phyloP scores from a whole-genome alignment of 2,329 filamentous ascomycete species.

The Bipolaris sorokiniana region DNA sequence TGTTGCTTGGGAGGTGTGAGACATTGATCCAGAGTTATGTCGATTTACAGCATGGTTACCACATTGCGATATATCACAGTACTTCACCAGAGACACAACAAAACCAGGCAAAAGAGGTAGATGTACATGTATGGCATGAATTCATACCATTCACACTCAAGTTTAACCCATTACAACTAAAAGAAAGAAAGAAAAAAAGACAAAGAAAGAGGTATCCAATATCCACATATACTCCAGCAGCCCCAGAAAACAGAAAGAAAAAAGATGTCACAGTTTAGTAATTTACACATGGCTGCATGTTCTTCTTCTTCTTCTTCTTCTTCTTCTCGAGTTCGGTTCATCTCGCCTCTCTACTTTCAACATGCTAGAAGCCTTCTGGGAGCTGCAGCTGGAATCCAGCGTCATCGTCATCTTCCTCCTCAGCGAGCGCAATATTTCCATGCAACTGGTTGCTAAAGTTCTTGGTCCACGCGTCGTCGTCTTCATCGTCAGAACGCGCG shows the following conservation, averaged over 20 bases:
- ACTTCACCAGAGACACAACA: too few species aligned
- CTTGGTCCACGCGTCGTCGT: conserved; percentile 41
- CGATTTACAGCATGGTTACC: too few species aligned
- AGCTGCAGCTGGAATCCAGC: conserved; percentile 43
- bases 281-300: neutral
- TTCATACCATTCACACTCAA: neutral
- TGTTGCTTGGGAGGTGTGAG: too few species aligned
- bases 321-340: too few species aligned
- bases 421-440: conserved; percentile 32
- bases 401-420: conserved; percentile 35
- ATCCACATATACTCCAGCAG: conserved; percentile 3
- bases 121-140: neutral
- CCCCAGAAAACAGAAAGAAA: neutral
- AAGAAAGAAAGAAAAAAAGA: neutral
- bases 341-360: neutral
- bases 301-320: neutral
- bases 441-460: conserved; percentile 37
- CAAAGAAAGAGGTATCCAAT: conserved; percentile 19
- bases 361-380: conserved; percentile 37
- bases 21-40: too few species aligned
- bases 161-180: neutral
- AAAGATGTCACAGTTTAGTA: neutral
- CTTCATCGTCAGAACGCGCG: conserved; percentile 36
- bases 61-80: too few species aligned
- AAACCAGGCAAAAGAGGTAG: neutral